Evolutionary conservation across 371 early-diverging fungal species (phyloP), one percentile per base, ranked within the genome.

Genomic region (Mortierella sp.): DNA sequence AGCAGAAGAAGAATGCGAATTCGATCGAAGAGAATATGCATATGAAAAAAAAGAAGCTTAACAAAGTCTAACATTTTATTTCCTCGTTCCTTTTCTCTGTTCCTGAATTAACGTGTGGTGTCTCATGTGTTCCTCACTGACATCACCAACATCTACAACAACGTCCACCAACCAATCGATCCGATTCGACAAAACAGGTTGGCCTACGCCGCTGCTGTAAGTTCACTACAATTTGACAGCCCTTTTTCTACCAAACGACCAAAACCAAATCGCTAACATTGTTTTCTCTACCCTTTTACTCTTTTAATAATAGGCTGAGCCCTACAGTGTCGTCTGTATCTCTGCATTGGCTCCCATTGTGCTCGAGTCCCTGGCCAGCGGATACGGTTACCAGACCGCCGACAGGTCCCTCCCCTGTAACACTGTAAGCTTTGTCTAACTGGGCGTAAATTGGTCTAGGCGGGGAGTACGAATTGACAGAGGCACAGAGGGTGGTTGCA

Each of bases 291-390:
- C 4, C 12, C 7, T 32, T 38, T 7, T 4, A n/a, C 32, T 54
- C 21, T 63, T 55, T 71, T 29, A 55, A 11, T 29, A 38, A 29
- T 81, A 88, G 89, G 77, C 80, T 38, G 89, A 87, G 72, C 87
- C 82, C 14, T 89, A 88, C 68, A 82, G 81, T 71, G 83, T 87
- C 8, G 83, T 87, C 16, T 78, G 84, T 32, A 81, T 87, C n/a
- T 88, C 89, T 29, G 87, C 89, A 41, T 81, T 91, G 71, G 83
- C 89, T 43, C 91, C 92, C 6, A 76, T 93, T 44, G 89, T 93
- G 8, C 82, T 91, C 38, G 89, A 92, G 74, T 77, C 83, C 11
- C 77, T 91, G 14, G 87, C 91, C 14, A 80, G 88, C 10, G 80
- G 87, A n/a, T 74, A 83, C 46, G 88, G 84, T 41, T 65, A 65